Conservation (phyloP, 768 basidiomycete genomes). For the Kwoniella pini region DNA sequence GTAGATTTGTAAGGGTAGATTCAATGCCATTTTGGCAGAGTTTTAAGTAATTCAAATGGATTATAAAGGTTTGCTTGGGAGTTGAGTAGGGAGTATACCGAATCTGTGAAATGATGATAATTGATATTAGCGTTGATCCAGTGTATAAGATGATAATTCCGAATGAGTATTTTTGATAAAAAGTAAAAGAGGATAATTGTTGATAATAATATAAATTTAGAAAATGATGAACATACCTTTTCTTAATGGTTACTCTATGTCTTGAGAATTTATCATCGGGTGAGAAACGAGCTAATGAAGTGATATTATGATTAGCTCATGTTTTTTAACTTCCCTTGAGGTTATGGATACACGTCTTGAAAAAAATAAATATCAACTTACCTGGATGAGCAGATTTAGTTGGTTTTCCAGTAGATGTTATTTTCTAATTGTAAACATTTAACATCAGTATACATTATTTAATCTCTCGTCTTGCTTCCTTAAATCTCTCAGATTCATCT, state of each 20-base stretch:
- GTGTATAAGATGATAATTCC: background rate
- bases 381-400: slow-evolving; percentile 98
- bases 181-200: no score
- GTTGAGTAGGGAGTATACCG: slow-evolving; percentile 82
- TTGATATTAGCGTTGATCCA: background rate
- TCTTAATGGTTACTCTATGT: slow-evolving; percentile 96
- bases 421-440: slow-evolving; percentile 65
- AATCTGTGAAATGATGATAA: slow-evolving; percentile 55
- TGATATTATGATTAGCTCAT: no score
- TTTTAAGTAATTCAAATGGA: background rate
- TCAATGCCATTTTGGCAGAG: no score
- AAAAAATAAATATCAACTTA: slow-evolving; percentile 55
- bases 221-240: slow-evolving; percentile 63
- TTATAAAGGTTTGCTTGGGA: slow-evolving; percentile 84
- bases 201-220: no score
- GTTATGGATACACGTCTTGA: no score
- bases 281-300: slow-evolving; percentile 83
- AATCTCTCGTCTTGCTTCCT: no score
- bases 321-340: no score
- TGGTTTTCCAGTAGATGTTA: slow-evolving; percentile 73
- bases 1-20: background rate
- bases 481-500: no score
- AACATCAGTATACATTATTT: slow-evolving; percentile 5
- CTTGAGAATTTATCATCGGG: slow-evolving; percentile 91
- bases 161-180: background rate